Percentiles rank a stretch among this genome's conserved stretches.
Evolutionary conservation across 441 rosid genomes (phyloP).

Genomic region (Jatropha multifida): DNA sequence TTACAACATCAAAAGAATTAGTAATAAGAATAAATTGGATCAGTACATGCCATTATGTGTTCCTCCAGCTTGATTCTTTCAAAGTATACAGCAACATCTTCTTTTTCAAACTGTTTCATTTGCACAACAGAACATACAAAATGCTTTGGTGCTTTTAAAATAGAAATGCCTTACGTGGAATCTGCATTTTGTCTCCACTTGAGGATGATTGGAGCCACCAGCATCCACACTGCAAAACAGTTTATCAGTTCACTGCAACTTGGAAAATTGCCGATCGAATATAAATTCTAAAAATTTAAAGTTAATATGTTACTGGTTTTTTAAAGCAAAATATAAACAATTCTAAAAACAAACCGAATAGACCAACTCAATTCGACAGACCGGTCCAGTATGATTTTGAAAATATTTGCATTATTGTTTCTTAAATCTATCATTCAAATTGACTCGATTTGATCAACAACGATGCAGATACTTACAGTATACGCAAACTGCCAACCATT

Average conservation of each 20-base stretch:
- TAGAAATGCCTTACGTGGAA: slow-evolving; percentile 32
- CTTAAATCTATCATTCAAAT: background rate
- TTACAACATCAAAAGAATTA: slow-evolving; percentile 9
- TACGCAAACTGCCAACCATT: slow-evolving; percentile 96
- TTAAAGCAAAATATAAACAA: background rate
- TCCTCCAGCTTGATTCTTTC: background rate
- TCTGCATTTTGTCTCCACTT: slow-evolving; percentile 46
- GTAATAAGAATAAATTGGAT: slow-evolving; percentile 6
- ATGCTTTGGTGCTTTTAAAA: background rate
- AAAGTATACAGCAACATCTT: background rate
- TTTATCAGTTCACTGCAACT: background rate
- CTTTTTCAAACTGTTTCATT: background rate
- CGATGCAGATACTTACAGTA: slow-evolving; percentile 54
- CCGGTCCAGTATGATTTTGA: background rate
- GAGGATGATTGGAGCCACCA: slow-evolving; percentile 70
- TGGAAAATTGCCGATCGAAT: too few relatives aligned
- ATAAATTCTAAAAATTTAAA: too few relatives aligned
- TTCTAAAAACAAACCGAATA: background rate
- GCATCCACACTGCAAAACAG: slow-evolving; percentile 82
- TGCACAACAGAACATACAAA: slow-evolving; percentile 4
- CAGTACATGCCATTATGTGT: background rate
- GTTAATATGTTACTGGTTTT: too few relatives aligned
- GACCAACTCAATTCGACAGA: background rate
- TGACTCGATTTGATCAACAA: background rate
- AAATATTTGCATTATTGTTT: too few relatives aligned